Conservation (phyloP, 2,329 filamentous ascomycete species). For the Cucurbitaria berberidis region DNA sequence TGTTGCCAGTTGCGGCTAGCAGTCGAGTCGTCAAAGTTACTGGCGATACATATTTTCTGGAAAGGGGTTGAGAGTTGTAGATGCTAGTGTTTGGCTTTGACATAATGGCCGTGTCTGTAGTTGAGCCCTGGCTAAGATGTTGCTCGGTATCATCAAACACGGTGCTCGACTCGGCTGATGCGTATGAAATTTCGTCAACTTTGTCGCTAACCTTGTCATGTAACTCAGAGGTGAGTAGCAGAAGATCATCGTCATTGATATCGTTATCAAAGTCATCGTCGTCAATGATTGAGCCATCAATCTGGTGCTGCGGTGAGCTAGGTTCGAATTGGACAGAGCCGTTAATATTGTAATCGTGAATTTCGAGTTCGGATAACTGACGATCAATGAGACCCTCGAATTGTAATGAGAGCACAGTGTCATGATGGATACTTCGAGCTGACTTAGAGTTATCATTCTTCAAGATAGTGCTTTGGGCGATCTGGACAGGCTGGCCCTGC, state of each 20-base stretch:
- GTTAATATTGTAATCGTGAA: neutral
- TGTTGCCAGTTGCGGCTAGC: constrained; percentile 11
- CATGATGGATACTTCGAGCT: neutral
- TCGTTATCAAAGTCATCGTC: constrained; percentile 29
- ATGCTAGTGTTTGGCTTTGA: neutral
- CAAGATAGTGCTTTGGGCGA: neutral
- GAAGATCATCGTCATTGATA: constrained; percentile 33
- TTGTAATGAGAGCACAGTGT: neutral
- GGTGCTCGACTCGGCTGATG: neutral
- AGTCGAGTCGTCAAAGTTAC: constrained; percentile 27
- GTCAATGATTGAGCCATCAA: neutral
- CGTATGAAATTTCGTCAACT: constrained; percentile 2
- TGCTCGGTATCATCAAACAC: neutral
- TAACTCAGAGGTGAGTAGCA: constrained; percentile 15
- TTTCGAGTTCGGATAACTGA: constrained; percentile 5
- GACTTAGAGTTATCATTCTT: neutral
- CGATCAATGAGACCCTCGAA: neutral
- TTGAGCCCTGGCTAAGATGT: neutral
- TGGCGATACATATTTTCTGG: constrained; percentile 30
- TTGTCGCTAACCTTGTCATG: neutral
- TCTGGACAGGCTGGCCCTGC: neutral
- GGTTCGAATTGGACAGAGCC: neutral
- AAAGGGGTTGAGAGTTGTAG: constrained; percentile 1
- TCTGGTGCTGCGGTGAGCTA: neutral
- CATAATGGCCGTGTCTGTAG: neutral